Percentiles rank a stretch among this genome's conserved stretches.
These are phyloP conservation scores for Ambrosia trifida DNA, from an alignment of 129 eudicot genomes.

Conservation along the genomic window DNA sequence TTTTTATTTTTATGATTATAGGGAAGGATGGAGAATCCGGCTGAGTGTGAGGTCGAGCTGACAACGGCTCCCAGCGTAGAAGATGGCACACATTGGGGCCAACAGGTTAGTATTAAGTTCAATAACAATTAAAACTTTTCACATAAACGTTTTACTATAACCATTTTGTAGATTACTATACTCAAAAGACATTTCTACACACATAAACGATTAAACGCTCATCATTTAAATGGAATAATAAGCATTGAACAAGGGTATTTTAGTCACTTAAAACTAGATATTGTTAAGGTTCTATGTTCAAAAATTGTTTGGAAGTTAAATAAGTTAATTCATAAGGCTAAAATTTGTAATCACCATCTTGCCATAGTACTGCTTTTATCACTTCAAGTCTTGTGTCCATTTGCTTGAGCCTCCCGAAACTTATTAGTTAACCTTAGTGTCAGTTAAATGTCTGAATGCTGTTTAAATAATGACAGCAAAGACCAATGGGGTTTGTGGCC, in stretches of 20 bases:
- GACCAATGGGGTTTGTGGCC: no score
- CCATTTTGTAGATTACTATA: not conserved
- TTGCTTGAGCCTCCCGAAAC: not conserved
- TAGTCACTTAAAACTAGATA: not conserved
- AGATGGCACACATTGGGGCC: slow-evolving; percentile 93
- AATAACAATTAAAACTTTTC: not conserved
- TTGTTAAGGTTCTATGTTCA: not conserved
- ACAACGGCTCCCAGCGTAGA: slow-evolving; percentile 84
- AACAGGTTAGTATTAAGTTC: slow-evolving; percentile 64
- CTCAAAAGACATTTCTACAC: not conserved
- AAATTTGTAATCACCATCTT: not conserved
- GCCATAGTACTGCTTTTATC: not conserved
- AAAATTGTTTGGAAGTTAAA: not conserved
- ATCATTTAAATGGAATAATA: not conserved
- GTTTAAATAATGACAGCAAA: not conserved
- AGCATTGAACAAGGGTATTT: not conserved
- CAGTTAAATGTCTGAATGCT: not conserved
- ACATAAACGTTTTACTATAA: not conserved
- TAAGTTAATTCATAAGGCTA: not conserved
- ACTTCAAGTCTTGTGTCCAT: not conserved
- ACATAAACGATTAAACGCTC: not conserved
- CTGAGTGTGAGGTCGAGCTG: slow-evolving; percentile 71
- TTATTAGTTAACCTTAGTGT: slow-evolving; percentile 1
- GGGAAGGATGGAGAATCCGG: slow-evolving; percentile 80
- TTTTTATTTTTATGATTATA: slow-evolving; percentile 11